phyloP scores from a whole-genome alignment of 441 rosid species.

The Syzygium malaccense region DNA sequence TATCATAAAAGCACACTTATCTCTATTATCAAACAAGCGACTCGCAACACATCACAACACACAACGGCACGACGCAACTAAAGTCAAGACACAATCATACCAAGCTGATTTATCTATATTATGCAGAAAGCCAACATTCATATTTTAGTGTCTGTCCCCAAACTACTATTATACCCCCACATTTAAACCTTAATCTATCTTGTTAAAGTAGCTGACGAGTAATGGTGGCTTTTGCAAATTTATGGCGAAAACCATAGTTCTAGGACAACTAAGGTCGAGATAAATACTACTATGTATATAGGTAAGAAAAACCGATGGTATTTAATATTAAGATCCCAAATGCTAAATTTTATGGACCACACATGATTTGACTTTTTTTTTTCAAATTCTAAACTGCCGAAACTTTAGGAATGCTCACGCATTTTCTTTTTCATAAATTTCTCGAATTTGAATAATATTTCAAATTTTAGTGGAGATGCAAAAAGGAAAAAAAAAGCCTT shows the following conservation, averaged over 20 bases:
- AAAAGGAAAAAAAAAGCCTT: neutral
- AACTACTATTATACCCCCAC: neutral
- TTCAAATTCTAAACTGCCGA: neutral
- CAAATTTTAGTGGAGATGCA: neutral
- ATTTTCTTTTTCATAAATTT: neutral
- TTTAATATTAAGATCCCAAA: neutral
- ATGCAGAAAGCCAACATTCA: neutral
- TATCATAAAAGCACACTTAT: too few relatives aligned
- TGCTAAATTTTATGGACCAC: neutral
- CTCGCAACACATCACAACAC: neutral
- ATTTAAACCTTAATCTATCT: neutral
- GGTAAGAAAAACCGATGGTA: neutral
- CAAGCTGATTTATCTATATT: accelerated
- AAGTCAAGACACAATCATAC: neutral
- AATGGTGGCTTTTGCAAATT: neutral
- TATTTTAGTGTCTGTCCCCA: neutral
- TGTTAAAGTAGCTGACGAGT: neutral
- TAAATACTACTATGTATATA: neutral
- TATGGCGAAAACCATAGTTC: neutral
- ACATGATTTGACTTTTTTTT: neutral
- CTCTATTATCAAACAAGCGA: neutral
- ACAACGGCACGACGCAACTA: accelerated
- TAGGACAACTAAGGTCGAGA: neutral
- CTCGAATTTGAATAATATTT: neutral
- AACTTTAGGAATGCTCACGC: neutral